Conservation (phyloP, 768 basidiomycete genomes). For the Russula abietina region DNA sequence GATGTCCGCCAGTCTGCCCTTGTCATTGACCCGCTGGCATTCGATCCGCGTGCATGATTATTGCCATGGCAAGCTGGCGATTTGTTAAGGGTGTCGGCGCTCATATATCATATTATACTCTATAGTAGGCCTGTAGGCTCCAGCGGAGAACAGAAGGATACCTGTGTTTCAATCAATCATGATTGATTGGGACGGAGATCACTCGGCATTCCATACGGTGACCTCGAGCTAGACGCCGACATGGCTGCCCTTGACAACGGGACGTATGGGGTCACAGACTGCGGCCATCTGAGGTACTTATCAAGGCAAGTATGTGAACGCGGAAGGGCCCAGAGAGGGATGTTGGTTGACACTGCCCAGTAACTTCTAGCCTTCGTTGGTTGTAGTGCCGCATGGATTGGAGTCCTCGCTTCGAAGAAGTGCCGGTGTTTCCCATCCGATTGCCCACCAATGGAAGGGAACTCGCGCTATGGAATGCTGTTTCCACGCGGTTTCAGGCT, state of each 20-base stretch:
- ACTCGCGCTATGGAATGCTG: constrained; percentile 7
- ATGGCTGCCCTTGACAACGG: constrained; percentile 4
- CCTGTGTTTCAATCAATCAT: too few species aligned
- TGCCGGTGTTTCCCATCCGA: background rate
- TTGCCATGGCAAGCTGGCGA: background rate
- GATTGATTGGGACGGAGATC: background rate
- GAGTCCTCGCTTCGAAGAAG: constrained; percentile 3
- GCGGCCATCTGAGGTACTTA: background rate
- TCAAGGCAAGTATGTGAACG: background rate
- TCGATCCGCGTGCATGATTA: background rate
- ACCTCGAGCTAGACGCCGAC: background rate
- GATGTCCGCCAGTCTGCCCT: too few species aligned
- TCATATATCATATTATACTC: background rate
- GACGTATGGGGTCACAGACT: background rate
- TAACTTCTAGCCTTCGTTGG: background rate
- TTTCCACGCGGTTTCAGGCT: constrained; percentile 15
- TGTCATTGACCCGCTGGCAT: background rate
- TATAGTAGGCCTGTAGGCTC: background rate
- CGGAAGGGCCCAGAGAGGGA: background rate
- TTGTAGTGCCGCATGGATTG: constrained; percentile 7
- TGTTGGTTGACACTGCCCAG: background rate
- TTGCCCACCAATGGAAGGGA: background rate
- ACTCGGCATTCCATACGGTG: background rate
- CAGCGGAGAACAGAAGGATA: background rate
- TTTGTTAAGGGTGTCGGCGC: background rate